A percentile compares a stretch with the other conserved stretches of the same genome.
These are phyloP conservation scores for Amphicarpaea edgeworthii DNA, from an alignment of 306 rosid genomes.

Conservation along the genomic window DNA sequence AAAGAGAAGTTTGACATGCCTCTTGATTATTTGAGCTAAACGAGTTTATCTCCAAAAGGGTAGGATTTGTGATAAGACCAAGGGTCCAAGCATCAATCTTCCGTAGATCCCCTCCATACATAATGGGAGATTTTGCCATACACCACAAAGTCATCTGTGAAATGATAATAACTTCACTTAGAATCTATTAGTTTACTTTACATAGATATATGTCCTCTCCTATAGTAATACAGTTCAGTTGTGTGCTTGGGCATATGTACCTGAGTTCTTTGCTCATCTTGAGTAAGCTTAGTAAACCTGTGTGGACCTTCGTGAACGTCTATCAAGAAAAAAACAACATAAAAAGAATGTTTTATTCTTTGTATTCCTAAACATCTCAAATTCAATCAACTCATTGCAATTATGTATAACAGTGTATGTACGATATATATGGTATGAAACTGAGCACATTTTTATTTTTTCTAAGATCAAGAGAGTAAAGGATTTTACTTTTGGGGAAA, in stretches of 20 bases:
- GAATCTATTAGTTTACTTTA: background rate
- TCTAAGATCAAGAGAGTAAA: background rate
- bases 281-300: conserved; percentile 53
- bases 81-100: conserved; percentile 52
- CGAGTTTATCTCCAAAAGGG: conserved; percentile 67
- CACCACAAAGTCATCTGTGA: conserved; percentile 79
- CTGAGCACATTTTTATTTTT: background rate
- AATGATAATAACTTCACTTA: conserved; percentile 7
- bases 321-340: conserved; percentile 13
- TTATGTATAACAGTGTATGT: background rate
- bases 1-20: conserved; percentile 52
- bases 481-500: background rate
- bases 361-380: conserved; percentile 4
- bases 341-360: background rate
- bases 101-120: conserved; percentile 86
- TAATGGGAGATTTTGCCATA: conserved; percentile 82
- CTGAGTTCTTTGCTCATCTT: conserved; percentile 75
- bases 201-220: background rate
- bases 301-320: conserved; percentile 77
- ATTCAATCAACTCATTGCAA: conserved; percentile 27
- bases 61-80: conserved; percentile 65
- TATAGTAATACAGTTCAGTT: conserved; percentile 1
- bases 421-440: background rate
- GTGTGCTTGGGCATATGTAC: conserved; percentile 49
- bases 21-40: conserved; percentile 68